Evolutionary conservation across 306 rosid genomes (phyloP), one percentile per base, ranked within the genome.

Genomic region (Boehmeria nivea): DNA sequence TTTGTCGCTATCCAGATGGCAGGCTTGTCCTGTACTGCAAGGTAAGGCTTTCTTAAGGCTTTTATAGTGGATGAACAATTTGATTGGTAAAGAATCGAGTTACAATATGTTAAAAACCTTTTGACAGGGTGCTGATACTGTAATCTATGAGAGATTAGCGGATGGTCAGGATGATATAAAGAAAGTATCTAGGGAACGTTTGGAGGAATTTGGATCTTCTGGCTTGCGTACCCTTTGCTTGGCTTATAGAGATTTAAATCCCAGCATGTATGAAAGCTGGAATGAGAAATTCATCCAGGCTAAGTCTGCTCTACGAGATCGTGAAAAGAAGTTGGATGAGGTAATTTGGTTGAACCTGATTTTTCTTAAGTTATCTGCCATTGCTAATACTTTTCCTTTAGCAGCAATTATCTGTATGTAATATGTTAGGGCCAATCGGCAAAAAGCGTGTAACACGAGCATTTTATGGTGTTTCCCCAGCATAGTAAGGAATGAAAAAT

Each of bases 281-380:
- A 91, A 91, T 54, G 98, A 87, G 74, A 84, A 81, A 76, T 91
- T 80, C 63, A 77, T 91, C 70, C 93, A 84, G 73, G 98, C 96
- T 51, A 91, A 91, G 76, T 91, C 98, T 62, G 71, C 93, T 67
- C 72, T 91, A 39, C 83, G 74, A 65, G 95, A 91, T 54, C 98
- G 98, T 60, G 98, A 91, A 71, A 87, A 82, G 85, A 91, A 91
- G 76, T 79, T 87, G 79, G 96, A 91, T 17, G 96, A 87, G 98
- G 98, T 87, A 74, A 28, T 62, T 69, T 48, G 54, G 54, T 64
- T 18, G 47, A 21, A 38, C 45, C 43, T 68, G 20, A 37, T 6
- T 38, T 28, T 54, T 31, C 24, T 33, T 20, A 18, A 6, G 11
- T 16, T 16, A 13, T 21, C 6, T 55, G 6, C 24, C 4, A 8